Base-by-base conservation (phyloP, 371 early-diverging fungal species). In the Mucor lusitanicus region DNA sequence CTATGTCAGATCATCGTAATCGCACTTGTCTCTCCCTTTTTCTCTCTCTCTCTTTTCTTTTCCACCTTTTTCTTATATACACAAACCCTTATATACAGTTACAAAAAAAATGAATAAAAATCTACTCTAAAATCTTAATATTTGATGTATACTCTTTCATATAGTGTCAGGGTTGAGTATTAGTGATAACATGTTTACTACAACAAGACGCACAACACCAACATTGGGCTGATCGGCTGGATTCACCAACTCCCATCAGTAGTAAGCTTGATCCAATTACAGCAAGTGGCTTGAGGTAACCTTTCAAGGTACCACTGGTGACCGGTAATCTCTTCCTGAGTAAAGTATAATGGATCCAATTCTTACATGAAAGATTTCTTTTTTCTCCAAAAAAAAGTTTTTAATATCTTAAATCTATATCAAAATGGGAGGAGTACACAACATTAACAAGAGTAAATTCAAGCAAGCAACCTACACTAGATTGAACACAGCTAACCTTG, bases 1-100 rank as follows among this genome's bases (percentile, higher is more conserved):
- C 69, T 83, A 80, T 64, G 78, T 78, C 65, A 72, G 69, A 61
- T 64, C 72, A 50, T 72, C 70, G 59, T 72, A 67, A 63, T n/a
- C 25, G 3, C 6, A 50, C 23, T 50, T 23, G 21, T 23, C 21
- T 11, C 50, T 19, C 50, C 11, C 37, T 33, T 17, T 42, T n/a
- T 27, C 11, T 25, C 30, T 21, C 44, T 6, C 21, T 11, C 12
- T n/a, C 21, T 30, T 42, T 44, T 44, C 30, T 30, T 44, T 44
- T n/a, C n/a, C 15, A 15, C 1, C 37, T 37, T 33, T 33, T 39
- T 55, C 56, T 56, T 58, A 63, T 28, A 64, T 46, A 46, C 39
- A n/a, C n/a, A 28, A 27, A 32, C 15, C 13, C 28, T 56, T 23
- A 56, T 27, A 17, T 54, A 53, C 11, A 63, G 7, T 25, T 35